A percentile compares a stretch with the other conserved stretches of the same genome.
Conservation (phyloP, 768 basidiomycete genomes). For the Mycena albidolilacea region DNA sequence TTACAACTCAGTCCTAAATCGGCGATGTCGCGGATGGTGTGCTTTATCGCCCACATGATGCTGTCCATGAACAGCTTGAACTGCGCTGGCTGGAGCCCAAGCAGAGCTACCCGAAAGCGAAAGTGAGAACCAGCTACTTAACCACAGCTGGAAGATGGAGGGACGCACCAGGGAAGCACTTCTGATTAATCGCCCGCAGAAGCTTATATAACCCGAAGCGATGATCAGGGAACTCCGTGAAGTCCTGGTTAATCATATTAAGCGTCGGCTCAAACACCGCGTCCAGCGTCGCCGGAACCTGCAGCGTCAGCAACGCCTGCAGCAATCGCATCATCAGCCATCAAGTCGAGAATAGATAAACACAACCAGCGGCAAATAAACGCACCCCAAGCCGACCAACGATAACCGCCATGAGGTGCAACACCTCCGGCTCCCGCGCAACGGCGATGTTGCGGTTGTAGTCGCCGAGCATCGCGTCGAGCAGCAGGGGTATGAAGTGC, state of each 20-base stretch:
- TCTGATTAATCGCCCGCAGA: slow-evolving; percentile 90
- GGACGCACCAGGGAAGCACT: slow-evolving; percentile 92
- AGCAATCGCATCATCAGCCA: too few relatives aligned
- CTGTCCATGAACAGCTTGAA: slow-evolving; percentile 99
- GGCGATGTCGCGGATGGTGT: slow-evolving; percentile 98
- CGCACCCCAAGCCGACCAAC: slow-evolving; percentile 63
- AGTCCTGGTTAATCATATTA: slow-evolving; percentile 99
- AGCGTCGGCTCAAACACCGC: slow-evolving; percentile 98
- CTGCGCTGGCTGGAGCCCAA: slow-evolving; percentile 87
- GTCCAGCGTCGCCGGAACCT: slow-evolving; percentile 95
- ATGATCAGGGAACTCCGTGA: slow-evolving; percentile 97
- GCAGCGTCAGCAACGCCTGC: slow-evolving; percentile 62
- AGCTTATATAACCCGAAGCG: slow-evolving; percentile 98
- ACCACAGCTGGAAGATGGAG: not conserved
- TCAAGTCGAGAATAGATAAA: slow-evolving; percentile 74
- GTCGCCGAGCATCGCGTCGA: slow-evolving; percentile 98
- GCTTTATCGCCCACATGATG: slow-evolving; percentile 99
- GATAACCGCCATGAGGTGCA: slow-evolving; percentile 98
- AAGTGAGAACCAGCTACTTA: slow-evolving; percentile 20
- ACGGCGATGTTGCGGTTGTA: slow-evolving; percentile 95
- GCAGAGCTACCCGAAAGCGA: slow-evolving; percentile 68
- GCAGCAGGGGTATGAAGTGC: slow-evolving; percentile 94
- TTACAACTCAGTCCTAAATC: slow-evolving; percentile 88
- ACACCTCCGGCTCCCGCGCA: slow-evolving; percentile 95
- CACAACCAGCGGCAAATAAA: too few relatives aligned